phyloP scores from a whole-genome alignment of 805 yeast genomes.

The Sugiyamaella boreocaroliniensis region DNA sequence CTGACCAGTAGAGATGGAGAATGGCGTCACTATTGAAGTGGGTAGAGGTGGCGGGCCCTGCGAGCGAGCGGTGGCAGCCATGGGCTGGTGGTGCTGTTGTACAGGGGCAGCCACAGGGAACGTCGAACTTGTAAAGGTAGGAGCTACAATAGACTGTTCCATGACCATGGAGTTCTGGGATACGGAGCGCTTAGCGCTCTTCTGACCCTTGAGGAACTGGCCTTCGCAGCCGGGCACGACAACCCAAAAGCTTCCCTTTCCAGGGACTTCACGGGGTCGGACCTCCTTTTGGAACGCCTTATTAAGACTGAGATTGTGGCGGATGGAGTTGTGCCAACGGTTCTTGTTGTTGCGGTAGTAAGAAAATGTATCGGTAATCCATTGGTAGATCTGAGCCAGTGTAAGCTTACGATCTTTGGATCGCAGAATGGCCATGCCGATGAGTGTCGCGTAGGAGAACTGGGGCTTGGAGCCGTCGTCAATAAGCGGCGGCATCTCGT shows the following conservation, averaged over 20 bases:
- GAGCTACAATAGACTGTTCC: background rate
- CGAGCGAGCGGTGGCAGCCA: conserved; percentile 1
- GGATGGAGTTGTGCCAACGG: conserved; percentile 97
- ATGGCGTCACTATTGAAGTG: conserved; percentile 2
- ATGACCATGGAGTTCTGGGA: background rate
- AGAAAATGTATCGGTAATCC: conserved; percentile 83
- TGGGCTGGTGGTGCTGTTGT: no score
- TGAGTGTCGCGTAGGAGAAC: conserved; percentile 85
- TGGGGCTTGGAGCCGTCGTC: conserved; percentile 79
- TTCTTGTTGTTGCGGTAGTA: conserved; percentile 80
- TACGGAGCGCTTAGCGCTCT: background rate
- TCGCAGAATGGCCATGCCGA: conserved; percentile 86
- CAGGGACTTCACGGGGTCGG: conserved; percentile 58
- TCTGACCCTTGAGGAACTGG: conserved; percentile 50
- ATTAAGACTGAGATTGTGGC: conserved; percentile 87
- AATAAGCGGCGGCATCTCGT: conserved; percentile 22
- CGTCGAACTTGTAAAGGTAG: background rate
- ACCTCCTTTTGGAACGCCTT: conserved; percentile 90
- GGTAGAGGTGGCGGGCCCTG: conserved; percentile 2
- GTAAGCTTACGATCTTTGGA: conserved; percentile 69
- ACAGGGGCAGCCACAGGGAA: background rate
- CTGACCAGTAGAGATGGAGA: conserved; percentile 7
- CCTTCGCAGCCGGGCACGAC: conserved; percentile 77
- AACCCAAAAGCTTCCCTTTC: conserved; percentile 84
- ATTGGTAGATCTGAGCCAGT: conserved; percentile 75